Evolutionary conservation across 192 early-diverging fungal genomes (phyloP).

Genomic region (Coemansia sp.): DNA sequence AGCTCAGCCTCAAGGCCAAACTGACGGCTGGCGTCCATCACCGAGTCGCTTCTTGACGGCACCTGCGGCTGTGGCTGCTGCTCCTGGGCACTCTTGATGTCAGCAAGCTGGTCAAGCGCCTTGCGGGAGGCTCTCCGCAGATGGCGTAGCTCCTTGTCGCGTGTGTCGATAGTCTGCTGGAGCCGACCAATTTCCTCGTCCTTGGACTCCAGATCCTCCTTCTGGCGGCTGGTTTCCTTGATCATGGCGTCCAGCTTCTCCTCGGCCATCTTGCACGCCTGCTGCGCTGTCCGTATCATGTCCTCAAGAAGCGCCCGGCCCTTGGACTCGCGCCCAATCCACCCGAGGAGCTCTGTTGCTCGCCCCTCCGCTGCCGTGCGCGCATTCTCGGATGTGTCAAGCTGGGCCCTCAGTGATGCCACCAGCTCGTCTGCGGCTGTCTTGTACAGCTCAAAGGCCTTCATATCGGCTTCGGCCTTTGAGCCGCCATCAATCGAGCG

Average conservation of each 20-base stretch:
- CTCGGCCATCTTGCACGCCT: constrained; percentile 53
- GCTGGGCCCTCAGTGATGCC: constrained; percentile 29
- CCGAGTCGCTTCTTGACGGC: constrained; percentile 3
- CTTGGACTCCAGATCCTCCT: constrained; percentile 14
- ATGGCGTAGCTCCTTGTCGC: constrained; percentile 51
- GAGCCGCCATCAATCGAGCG: neutral
- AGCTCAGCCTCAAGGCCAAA: constrained; percentile 28
- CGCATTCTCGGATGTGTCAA: constrained; percentile 19
- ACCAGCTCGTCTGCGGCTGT: constrained; percentile 34
- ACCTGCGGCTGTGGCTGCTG: constrained; percentile 10
- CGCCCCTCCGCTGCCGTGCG: constrained; percentile 43
- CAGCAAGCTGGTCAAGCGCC: constrained; percentile 51
- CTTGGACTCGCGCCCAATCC: constrained; percentile 58
- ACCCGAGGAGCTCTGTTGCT: constrained; percentile 47
- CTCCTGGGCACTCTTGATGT: constrained; percentile 26
- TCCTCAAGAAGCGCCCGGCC: constrained; percentile 54
- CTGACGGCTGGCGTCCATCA: neutral
- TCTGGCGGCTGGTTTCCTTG: constrained; percentile 23
- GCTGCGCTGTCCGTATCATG: constrained; percentile 55
- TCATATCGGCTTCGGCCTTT: neutral
- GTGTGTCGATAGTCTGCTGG: constrained; percentile 33
- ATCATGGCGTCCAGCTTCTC: constrained; percentile 36
- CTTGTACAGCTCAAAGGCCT: constrained; percentile 37
- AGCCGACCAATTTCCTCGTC: constrained; percentile 30
- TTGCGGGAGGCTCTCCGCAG: constrained; percentile 54